phyloP scores from a whole-genome alignment of 495 filamentous ascomycete species.

The Trichodelitschia bisporula region DNA sequence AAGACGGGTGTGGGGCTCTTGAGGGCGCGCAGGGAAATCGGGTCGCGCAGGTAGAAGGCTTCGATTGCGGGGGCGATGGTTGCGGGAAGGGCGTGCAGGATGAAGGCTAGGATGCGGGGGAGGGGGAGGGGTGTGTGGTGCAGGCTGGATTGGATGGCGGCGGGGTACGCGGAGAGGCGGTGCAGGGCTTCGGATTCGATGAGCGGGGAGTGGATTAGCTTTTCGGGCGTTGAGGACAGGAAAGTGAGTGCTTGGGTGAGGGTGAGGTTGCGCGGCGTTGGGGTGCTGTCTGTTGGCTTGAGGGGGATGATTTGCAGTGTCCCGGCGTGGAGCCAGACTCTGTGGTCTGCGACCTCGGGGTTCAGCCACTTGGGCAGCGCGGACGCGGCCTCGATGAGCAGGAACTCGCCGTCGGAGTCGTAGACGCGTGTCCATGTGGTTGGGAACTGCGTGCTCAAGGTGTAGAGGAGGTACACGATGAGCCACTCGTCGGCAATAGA shows the following conservation, averaged over 20 bases:
- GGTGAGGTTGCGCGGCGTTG: constrained; percentile 18
- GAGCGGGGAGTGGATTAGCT: constrained; percentile 35
- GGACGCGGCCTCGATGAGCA: constrained; percentile 83
- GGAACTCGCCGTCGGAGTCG: constrained; percentile 84
- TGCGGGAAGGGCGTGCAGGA: constrained; percentile 46
- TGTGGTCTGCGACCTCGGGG: constrained; percentile 67
- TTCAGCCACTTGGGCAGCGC: constrained; percentile 74
- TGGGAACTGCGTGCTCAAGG: constrained; percentile 45
- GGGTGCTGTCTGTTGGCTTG: constrained; percentile 2
- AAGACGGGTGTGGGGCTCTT: constrained; percentile 30
- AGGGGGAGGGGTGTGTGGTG: constrained; percentile 49
- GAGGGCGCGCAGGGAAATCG: constrained; percentile 47
- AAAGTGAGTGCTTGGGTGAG: constrained; percentile 33
- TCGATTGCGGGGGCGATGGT: constrained; percentile 66
- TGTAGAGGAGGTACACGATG: constrained; percentile 71
- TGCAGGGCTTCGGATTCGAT: constrained; percentile 82
- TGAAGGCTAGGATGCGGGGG: constrained; percentile 59
- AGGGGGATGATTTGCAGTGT: constrained; percentile 50
- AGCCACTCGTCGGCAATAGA: constrained; percentile 95
- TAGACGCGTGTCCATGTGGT: constrained; percentile 60
- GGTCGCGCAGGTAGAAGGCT: constrained; percentile 81
- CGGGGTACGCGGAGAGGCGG: constrained; percentile 58
- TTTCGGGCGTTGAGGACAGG: constrained; percentile 24
- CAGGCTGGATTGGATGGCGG: constrained; percentile 38
- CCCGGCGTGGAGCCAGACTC: constrained; percentile 39